Base-by-base conservation (phyloP, 495 filamentous ascomycete genomes). In the Neurospora cerealis region DNA sequence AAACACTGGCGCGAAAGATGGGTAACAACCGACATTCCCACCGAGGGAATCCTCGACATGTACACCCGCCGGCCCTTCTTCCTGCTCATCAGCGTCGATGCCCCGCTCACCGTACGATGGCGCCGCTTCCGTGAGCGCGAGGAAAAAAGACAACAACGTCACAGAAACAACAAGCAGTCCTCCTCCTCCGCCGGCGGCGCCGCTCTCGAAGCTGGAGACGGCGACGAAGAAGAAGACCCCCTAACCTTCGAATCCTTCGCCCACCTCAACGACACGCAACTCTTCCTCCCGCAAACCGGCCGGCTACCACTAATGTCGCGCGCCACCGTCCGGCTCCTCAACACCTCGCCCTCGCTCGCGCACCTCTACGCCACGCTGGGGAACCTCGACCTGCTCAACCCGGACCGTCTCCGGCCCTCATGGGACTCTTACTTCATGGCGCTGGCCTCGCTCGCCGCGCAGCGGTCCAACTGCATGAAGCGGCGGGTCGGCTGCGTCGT, bases 381-480 rank as follows among this genome's bases (percentile, higher is more conserved):
- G 69, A 81, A 84, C 24, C 87, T 97, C 8, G 87, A 96, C 77
- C 86, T 98, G 40, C 86, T 92, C 13, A 89, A 96, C 80, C 88
- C 91, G 40, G 86, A 92, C 77, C 91, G 96, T 4, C 83, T 98
- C 37, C 89, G 96, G 2, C 96, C 96, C n/a, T 92, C 87, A 73
- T 99, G 96, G 96, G 96, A 99, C 81, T 88, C 93, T 75, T 99
- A 99, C 83, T 99, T 99, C 81, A 99, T 99, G 96, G 87, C 92
- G 72, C 86, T 99, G 7, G 94, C 95, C 10, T 95, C 93, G 19
- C 89, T 98, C 69, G 96, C 96, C 10, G 93, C 96, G 3, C 93
- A 93, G 75, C 87, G 96, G 75, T 93, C 91, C 81, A 99, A 99
- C 80, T 99, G 96, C 84, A 99, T 99, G 96, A 97, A 98, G 83